Evolutionary conservation across 345 rosid genomes (phyloP).

Genomic region (Melaleuca quinquenervia): DNA sequence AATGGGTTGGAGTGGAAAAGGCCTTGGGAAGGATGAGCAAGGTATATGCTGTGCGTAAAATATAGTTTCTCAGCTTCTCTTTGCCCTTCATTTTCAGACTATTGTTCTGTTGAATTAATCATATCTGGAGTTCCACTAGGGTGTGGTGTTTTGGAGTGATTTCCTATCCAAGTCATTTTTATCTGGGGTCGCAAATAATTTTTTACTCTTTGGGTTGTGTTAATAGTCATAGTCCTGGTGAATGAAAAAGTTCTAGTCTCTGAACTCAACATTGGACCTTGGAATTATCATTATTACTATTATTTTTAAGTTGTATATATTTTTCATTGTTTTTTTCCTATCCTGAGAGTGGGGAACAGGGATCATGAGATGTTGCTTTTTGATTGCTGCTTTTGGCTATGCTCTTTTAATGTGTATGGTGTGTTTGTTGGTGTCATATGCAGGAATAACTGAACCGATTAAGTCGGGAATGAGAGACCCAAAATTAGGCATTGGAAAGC

Average conservation of each 20-base stretch:
- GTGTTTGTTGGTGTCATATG: neutral
- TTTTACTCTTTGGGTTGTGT: neutral
- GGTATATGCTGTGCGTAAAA: constrained; percentile 20
- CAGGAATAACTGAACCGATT: constrained; percentile 79
- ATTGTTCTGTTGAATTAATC: neutral
- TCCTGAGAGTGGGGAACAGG: neutral
- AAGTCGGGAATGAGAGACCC: constrained; percentile 93
- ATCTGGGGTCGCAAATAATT: neutral
- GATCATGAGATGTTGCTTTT: neutral
- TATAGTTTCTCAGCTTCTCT: neutral
- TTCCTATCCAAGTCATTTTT: neutral
- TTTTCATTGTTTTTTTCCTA: neutral
- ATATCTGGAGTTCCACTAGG: neutral
- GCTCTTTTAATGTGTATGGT: neutral
- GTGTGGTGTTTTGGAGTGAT: neutral
- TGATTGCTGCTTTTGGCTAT: neutral
- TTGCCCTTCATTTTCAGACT: neutral
- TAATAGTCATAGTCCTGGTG: neutral
- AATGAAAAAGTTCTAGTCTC: neutral
- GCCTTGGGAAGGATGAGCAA: constrained; percentile 92
- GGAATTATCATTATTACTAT: no score
- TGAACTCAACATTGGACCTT: neutral
- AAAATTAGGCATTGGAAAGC: constrained; percentile 89
- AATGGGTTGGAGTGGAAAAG: constrained; percentile 99
- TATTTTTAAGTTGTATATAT: neutral